These are phyloP conservation scores for Fusarium musae DNA, from an alignment of 2,329 filamentous ascomycete genomes.

Conservation along the genomic window DNA sequence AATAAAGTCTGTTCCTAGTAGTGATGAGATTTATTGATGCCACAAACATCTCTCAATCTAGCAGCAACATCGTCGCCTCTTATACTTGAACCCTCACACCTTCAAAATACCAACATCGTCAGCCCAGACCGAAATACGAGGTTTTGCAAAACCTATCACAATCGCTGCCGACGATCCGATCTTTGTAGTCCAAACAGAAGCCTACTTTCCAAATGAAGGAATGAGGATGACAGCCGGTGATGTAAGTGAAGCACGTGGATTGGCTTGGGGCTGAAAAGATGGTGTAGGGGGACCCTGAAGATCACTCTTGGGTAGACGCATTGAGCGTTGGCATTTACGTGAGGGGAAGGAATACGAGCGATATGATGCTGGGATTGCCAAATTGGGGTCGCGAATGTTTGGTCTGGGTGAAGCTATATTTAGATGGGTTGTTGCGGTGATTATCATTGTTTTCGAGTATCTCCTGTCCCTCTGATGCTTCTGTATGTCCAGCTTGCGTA, in stretches of 20 bases:
- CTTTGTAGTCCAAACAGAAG: neutral
- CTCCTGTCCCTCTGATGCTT: neutral
- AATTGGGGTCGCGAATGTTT: neutral
- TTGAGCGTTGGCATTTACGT: neutral
- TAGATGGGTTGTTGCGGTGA: neutral
- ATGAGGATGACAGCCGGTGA: neutral
- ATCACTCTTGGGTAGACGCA: conserved; percentile 18
- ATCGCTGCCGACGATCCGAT: neutral
- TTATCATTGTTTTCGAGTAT: neutral
- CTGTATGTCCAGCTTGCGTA: neutral
- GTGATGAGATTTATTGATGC: neutral
- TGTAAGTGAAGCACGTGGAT: conserved; percentile 15
- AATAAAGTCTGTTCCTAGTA: neutral
- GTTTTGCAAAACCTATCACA: neutral
- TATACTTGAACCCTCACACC: neutral
- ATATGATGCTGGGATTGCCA: neutral
- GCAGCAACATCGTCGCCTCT: neutral
- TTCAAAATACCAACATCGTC: neutral
- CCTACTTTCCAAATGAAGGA: neutral
- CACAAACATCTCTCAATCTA: neutral
- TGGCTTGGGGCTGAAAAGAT: conserved; percentile 15
- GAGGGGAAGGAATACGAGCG: conserved; percentile 21
- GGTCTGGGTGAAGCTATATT: neutral
- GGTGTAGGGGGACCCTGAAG: neutral
- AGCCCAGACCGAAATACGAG: conserved; percentile 6